phyloP scores from a whole-genome alignment of 768 basidiomycete species.

The Kwoniella mangroviensis region DNA sequence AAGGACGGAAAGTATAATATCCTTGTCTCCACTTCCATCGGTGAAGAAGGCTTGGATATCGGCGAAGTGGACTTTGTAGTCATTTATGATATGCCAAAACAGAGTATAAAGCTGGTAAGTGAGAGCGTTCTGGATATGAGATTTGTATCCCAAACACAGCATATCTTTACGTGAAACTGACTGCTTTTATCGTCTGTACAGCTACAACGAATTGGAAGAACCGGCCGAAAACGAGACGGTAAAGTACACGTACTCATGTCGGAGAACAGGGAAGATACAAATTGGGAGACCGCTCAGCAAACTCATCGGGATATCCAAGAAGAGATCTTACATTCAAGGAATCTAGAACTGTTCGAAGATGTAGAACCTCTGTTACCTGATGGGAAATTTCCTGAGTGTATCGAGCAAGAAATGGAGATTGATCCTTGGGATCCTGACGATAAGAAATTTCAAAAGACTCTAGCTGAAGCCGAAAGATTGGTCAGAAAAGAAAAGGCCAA shows the following conservation, averaged over 20 bases:
- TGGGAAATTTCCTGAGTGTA: slow-evolving; percentile 72
- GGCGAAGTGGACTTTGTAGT: slow-evolving; percentile 95
- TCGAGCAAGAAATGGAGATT: slow-evolving; percentile 83
- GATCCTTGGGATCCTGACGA: slow-evolving; percentile 59
- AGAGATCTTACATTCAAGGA: slow-evolving; percentile 79
- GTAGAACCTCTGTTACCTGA: slow-evolving; percentile 82
- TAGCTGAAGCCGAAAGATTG: slow-evolving; percentile 24
- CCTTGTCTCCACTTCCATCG: slow-evolving; percentile 92
- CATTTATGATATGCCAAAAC: slow-evolving; percentile 96
- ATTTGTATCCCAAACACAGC: too few relatives aligned
- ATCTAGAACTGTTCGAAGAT: slow-evolving; percentile 91
- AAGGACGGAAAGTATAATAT: slow-evolving; percentile 86
- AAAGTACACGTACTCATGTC: slow-evolving; percentile 88
- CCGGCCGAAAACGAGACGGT: slow-evolving; percentile 89
- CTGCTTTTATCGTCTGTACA: slow-evolving; percentile 53
- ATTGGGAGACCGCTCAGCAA: slow-evolving; percentile 84
- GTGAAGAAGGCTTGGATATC: slow-evolving; percentile 97
- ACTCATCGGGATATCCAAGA: slow-evolving; percentile 87
- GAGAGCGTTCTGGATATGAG: background rate
- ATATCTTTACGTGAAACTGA: background rate
- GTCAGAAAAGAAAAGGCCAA: slow-evolving; percentile 55
- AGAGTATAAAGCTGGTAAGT: slow-evolving; percentile 90
- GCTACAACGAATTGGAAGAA: slow-evolving; percentile 95
- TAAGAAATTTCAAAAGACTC: slow-evolving; percentile 36
- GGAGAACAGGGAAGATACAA: slow-evolving; percentile 85